Conservation (phyloP, 768 basidiomycete species). For the Auricularia sp. region DNA sequence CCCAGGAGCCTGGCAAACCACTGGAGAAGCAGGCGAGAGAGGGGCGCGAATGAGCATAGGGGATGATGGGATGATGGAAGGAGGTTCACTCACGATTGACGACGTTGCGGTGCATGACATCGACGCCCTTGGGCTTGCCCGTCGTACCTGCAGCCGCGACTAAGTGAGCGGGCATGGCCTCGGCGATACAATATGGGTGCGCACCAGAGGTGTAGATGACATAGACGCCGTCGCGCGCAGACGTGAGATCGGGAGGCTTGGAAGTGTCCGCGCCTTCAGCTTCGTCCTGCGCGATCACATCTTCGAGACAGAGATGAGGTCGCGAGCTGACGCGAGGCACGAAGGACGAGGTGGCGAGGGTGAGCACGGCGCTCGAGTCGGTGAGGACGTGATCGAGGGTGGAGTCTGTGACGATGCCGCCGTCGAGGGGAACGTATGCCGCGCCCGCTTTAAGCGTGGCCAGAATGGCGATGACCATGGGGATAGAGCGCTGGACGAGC, state of each 20-base stretch:
- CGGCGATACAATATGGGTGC: background rate
- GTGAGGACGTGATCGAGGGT: constrained; percentile 11
- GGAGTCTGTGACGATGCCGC: constrained; percentile 12
- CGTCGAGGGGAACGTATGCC: constrained; percentile 16
- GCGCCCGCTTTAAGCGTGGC: constrained; percentile 15
- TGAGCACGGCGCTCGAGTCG: constrained; percentile 9
- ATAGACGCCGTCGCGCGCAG: constrained; percentile 11
- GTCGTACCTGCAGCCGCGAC: constrained; percentile 6
- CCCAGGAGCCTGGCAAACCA: constrained; percentile 11
- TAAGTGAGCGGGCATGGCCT: background rate
- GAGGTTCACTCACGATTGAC: constrained; percentile 11
- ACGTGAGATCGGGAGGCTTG: constrained; percentile 6
- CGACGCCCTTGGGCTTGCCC: constrained; percentile 15
- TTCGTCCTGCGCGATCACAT: constrained; percentile 8
- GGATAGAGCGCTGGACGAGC: constrained; percentile 11
- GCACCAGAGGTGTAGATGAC: constrained; percentile 15
- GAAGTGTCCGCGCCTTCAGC: constrained; percentile 1
- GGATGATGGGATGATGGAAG: background rate
- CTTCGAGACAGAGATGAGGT: constrained; percentile 3
- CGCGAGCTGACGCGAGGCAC: background rate
- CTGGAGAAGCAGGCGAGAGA: constrained; percentile 3
- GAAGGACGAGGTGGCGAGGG: background rate
- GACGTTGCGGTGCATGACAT: constrained; percentile 12
- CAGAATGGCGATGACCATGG: constrained; percentile 11
- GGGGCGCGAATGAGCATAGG: background rate